Percentiles rank a stretch among this genome's conserved stretches.
Evolutionary conservation across 805 yeast species (phyloP).

Genomic region (Monosporozyma yasuniensis): DNA sequence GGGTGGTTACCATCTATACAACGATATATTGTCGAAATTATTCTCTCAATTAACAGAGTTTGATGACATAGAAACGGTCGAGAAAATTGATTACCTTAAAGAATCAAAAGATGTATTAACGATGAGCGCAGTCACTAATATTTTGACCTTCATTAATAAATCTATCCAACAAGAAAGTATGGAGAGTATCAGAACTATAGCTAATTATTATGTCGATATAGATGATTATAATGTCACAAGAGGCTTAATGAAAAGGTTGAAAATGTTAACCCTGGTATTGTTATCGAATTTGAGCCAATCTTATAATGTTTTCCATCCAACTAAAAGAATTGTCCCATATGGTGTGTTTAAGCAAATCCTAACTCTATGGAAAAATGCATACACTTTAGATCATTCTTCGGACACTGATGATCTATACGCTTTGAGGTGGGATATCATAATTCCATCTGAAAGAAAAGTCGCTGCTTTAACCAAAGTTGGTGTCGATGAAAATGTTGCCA

Average conservation of each 20-base stretch:
- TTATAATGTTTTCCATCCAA: constrained; percentile 21
- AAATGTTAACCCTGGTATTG: constrained; percentile 16
- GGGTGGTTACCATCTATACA: constrained; percentile 35
- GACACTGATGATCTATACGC: constrained; percentile 15
- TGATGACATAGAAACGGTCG: constrained; percentile 25
- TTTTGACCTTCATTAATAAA: constrained; percentile 39
- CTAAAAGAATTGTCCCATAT: constrained; percentile 27
- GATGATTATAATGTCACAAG: constrained; percentile 20
- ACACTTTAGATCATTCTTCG: constrained; percentile 23
- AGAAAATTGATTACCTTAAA: constrained; percentile 31
- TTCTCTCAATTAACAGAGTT: constrained; percentile 19
- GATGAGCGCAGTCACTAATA: constrained; percentile 34
- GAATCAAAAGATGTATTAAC: constrained; percentile 32
- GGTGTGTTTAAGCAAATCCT: constrained; percentile 39
- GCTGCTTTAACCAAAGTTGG: constrained; percentile 23
- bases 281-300: constrained; percentile 14
- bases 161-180: constrained; percentile 33
- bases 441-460: constrained; percentile 19
- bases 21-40: constrained; percentile 13
- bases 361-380: constrained; percentile 36
- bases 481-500: constrained; percentile 25
- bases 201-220: constrained; percentile 16
- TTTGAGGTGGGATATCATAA: constrained; percentile 25
- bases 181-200: constrained; percentile 22
- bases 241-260: constrained; percentile 17